These are phyloP conservation scores for Lachnellula hyalina DNA, from an alignment of 2,329 filamentous ascomycete species.

Conservation along the genomic window DNA sequence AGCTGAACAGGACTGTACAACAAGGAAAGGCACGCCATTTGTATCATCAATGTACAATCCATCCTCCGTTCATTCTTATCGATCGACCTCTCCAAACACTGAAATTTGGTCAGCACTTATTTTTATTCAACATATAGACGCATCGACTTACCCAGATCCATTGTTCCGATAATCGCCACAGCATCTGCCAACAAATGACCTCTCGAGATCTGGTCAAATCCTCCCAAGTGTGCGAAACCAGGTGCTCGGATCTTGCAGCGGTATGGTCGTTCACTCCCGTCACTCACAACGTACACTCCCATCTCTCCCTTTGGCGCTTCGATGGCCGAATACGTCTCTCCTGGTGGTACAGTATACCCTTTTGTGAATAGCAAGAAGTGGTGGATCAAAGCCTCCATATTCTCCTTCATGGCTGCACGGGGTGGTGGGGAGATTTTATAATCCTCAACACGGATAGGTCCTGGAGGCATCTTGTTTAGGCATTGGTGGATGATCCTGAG, in stretches of 20 bases:
- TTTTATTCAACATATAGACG: slow-evolving; percentile 7
- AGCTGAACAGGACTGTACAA: slow-evolving; percentile 22
- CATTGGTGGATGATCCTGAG: slow-evolving; percentile 98
- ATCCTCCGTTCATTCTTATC: slow-evolving; percentile 33
- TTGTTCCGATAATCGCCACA: slow-evolving; percentile 88
- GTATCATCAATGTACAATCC: slow-evolving; percentile 20
- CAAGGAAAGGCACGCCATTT: slow-evolving; percentile 15
- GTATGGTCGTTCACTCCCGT: slow-evolving; percentile 94
- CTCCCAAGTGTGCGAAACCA: slow-evolving; percentile 89
- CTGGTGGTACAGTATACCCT: slow-evolving; percentile 93
- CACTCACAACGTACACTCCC: slow-evolving; percentile 94
- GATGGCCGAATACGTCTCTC: slow-evolving; percentile 96
- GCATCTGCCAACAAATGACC: slow-evolving; percentile 94
- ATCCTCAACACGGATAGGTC: slow-evolving; percentile 92
- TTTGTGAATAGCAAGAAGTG: slow-evolving; percentile 99
- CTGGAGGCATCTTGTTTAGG: slow-evolving; percentile 96
- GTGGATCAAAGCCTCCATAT: slow-evolving; percentile 99
- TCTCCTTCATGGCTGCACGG: slow-evolving; percentile 99
- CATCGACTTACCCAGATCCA: slow-evolving; percentile 68
- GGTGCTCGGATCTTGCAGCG: slow-evolving; percentile 96
- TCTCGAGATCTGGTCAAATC: slow-evolving; percentile 88
- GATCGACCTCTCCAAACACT: slow-evolving; percentile 44
- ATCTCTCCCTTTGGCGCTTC: slow-evolving; percentile 99
- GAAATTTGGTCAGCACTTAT: slow-evolving; percentile 17
- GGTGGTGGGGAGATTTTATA: slow-evolving; percentile 97